Percentiles rank a stretch among this genome's conserved stretches.
Conservation (phyloP, 345 rosid species). For the Alliaria petiolata region DNA sequence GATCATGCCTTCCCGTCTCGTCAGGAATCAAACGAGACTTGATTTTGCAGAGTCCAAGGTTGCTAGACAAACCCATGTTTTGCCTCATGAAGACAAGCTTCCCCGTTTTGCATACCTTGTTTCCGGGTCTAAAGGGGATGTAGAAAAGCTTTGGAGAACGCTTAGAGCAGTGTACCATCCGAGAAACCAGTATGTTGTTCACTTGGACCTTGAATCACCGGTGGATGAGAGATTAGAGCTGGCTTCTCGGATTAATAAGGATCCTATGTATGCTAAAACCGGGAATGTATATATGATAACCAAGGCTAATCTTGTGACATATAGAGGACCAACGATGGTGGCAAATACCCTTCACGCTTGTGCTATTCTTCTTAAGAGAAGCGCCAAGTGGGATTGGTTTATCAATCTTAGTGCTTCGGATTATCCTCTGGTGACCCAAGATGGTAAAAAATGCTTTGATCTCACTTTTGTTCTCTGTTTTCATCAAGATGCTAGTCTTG, state of each 20-base stretch:
- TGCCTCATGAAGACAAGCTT: constrained; percentile 40
- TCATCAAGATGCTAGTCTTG: neutral
- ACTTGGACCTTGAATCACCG: constrained; percentile 90
- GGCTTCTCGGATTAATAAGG: constrained; percentile 59
- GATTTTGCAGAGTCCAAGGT: constrained; percentile 64
- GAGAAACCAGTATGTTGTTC: constrained; percentile 80
- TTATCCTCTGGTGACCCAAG: constrained; percentile 98
- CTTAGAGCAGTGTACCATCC: constrained; percentile 94
- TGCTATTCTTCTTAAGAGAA: constrained; percentile 81
- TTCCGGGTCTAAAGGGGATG: constrained; percentile 93
- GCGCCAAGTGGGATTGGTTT: constrained; percentile 98
- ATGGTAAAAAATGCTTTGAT: constrained; percentile 49
- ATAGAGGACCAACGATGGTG: constrained; percentile 98
- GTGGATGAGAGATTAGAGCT: constrained; percentile 83
- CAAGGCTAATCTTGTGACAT: constrained; percentile 97
- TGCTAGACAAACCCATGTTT: constrained; percentile 19
- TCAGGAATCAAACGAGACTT: constrained; percentile 43
- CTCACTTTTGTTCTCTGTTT: constrained; percentile 1
- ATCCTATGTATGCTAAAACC: constrained; percentile 56
- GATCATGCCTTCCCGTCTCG: constrained; percentile 49
- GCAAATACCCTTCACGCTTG: constrained; percentile 98
- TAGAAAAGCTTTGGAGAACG: constrained; percentile 94
- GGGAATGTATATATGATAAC: constrained; percentile 85
- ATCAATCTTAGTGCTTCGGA: constrained; percentile 99
- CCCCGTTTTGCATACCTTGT: constrained; percentile 94